Conservation (phyloP, 2,329 filamentous ascomycete species). For the Didymosphaeria variabile region DNA sequence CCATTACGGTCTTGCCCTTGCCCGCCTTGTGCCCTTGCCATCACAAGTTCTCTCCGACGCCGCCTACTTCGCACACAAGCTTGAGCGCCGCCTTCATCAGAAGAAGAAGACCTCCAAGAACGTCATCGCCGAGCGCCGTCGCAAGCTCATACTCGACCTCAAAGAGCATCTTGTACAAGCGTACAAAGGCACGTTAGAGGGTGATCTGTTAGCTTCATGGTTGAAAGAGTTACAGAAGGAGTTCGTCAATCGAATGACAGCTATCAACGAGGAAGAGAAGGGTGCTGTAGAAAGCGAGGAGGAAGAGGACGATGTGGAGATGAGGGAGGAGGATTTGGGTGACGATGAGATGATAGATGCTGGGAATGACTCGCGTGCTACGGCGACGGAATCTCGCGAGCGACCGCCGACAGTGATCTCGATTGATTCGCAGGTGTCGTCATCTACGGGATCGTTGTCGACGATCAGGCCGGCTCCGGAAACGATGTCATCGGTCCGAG, state of each 20-base stretch:
- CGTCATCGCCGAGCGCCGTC: conserved; percentile 67
- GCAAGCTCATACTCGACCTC: conserved; percentile 77
- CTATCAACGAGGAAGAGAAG: conserved; percentile 60
- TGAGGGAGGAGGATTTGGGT: conserved; percentile 19
- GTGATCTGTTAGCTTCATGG: conserved; percentile 70
- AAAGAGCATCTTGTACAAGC: conserved; percentile 77
- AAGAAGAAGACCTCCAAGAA: conserved; percentile 68
- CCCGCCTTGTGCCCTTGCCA: conserved; percentile 78
- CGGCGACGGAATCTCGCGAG: conserved; percentile 20
- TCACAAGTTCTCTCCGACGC: conserved; percentile 72
- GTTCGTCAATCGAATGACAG: conserved; percentile 76
- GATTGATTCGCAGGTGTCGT: conserved; percentile 27
- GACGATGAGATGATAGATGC: conserved; percentile 16
- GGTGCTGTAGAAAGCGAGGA: conserved; percentile 22
- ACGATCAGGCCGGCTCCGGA: conserved; percentile 19
- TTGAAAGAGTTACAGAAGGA: conserved; percentile 75
- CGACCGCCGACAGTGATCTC: conserved; percentile 34
- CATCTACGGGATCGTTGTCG: conserved; percentile 29
- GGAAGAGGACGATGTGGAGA: conserved; percentile 29
- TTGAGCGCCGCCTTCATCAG: conserved; percentile 67
- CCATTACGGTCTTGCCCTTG: conserved; percentile 86
- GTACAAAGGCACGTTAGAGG: conserved; percentile 69
- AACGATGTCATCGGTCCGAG: conserved; percentile 22
- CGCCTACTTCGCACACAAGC: conserved; percentile 68
- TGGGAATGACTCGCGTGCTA: background rate